These are phyloP conservation scores for Pisolithus tinctorius DNA, from an alignment of 768 basidiomycete genomes.

Conservation along the genomic window DNA sequence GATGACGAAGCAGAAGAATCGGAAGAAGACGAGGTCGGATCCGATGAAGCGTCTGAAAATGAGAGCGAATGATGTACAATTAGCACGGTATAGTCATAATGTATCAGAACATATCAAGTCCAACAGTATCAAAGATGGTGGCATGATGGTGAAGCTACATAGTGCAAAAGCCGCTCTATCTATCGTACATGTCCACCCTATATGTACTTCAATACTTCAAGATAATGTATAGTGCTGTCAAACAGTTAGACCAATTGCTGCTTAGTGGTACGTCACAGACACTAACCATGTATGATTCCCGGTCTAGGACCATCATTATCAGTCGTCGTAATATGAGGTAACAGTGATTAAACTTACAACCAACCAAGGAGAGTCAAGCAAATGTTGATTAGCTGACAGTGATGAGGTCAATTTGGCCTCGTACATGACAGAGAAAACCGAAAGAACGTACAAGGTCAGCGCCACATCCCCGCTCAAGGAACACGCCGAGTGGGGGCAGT, in stretches of 20 bases:
- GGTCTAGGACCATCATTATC: slow-evolving; percentile 40
- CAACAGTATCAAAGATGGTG: not conserved
- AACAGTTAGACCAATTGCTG: slow-evolving; percentile 6
- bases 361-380: slow-evolving; percentile 73
- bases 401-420: slow-evolving; percentile 10
- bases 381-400: slow-evolving; percentile 59
- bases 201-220: slow-evolving; percentile 49
- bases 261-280: not conserved
- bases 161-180: too few relatives aligned
- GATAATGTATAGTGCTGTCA: slow-evolving; percentile 73
- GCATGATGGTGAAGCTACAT: too few relatives aligned
- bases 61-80: slow-evolving; percentile 8
- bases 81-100: slow-evolving; percentile 1
- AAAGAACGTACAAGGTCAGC: slow-evolving; percentile 58
- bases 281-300: slow-evolving; percentile 64
- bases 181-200: too few relatives aligned
- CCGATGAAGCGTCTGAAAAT: not conserved
- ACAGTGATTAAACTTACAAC: slow-evolving; percentile 42
- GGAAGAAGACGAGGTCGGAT: slow-evolving; percentile 10
- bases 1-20: slow-evolving; percentile 12
- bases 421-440: not conserved
- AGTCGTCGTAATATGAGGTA: not conserved
- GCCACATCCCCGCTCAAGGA: slow-evolving; percentile 79
- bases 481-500: slow-evolving; percentile 81
- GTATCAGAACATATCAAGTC: not conserved